These are phyloP conservation scores for Acanthamoeba pearcei DNA, from an alignment of 208 protist genomes.

Conservation along the genomic window DNA sequence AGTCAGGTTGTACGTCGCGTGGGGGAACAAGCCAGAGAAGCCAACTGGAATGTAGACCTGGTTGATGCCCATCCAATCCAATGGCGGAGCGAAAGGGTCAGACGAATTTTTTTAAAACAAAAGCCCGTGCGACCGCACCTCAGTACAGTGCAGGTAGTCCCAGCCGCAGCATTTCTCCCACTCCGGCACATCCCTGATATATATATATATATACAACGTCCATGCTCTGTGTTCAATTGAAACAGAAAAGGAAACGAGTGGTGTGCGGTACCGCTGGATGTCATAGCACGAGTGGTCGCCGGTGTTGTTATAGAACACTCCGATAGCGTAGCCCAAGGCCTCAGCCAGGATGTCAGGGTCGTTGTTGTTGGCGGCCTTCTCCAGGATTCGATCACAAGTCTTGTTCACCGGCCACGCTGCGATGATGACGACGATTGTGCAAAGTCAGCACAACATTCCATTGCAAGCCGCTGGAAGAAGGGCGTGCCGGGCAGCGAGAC, in stretches of 20 bases:
- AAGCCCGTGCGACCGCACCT: too few species aligned
- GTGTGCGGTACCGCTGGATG: neutral
- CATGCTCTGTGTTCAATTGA: neutral
- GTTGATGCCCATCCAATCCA: neutral
- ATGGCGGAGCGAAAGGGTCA: too few species aligned
- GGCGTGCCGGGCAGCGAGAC: slow-evolving; percentile 66
- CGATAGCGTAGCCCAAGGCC: slow-evolving; percentile 52
- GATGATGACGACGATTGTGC: too few species aligned
- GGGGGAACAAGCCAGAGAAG: slow-evolving; percentile 80
- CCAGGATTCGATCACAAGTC: slow-evolving; percentile 74
- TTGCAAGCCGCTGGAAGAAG: neutral
- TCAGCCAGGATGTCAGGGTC: neutral
- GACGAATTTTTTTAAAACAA: too few species aligned
- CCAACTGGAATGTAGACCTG: slow-evolving; percentile 79
- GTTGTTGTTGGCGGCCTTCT: neutral
- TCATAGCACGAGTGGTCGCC: neutral
- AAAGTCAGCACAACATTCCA: neutral
- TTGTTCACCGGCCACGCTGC: slow-evolving; percentile 79
- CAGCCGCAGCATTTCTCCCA: slow-evolving; percentile 75
- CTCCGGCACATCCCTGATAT: neutral
- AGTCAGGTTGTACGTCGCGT: neutral
- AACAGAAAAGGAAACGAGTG: neutral
- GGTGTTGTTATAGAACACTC: slow-evolving; percentile 79
- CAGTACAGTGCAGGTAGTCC: slow-evolving; percentile 89
- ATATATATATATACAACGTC: too few species aligned